phyloP scores from a whole-genome alignment of 208 protist species.

The Trypanosoma brucei region DNA sequence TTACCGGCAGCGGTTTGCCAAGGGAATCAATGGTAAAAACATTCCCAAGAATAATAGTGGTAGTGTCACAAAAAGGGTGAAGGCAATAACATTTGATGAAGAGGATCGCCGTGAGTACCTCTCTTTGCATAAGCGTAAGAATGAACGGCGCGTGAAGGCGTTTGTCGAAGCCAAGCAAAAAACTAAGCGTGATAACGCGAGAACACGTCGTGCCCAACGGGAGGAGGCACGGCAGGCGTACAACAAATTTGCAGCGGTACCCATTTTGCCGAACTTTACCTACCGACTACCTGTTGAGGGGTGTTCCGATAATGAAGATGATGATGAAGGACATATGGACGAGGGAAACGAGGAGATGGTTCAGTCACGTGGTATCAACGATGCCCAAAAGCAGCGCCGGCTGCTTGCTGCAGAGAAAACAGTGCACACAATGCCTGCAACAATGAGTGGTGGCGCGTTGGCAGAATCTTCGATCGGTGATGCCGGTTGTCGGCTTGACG shows the following conservation, averaged over 20 bases:
- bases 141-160: conserved; percentile 80
- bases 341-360: conserved; percentile 25
- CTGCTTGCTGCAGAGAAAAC: conserved; percentile 24
- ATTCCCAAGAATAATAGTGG: conserved; percentile 23
- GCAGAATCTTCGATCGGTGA: background rate
- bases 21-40: conserved; percentile 34
- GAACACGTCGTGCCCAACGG: conserved; percentile 64
- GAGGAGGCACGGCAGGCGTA: conserved; percentile 82
- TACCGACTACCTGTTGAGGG: conserved; percentile 48
- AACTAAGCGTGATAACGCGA: conserved; percentile 54
- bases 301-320: background rate
- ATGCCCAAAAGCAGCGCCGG: conserved; percentile 3
- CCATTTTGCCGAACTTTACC: conserved; percentile 85
- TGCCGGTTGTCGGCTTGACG: conserved; percentile 23
- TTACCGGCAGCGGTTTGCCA: conserved; percentile 51
- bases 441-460: conserved; percentile 22
- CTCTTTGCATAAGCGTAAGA: conserved; percentile 82
- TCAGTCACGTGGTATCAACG: background rate
- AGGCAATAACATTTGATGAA: conserved; percentile 68
- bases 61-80: conserved; percentile 25
- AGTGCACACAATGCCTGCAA: conserved; percentile 51
- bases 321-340: conserved; percentile 26
- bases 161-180: conserved; percentile 81
- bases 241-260: conserved; percentile 80
- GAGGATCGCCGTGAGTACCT: conserved; percentile 57